Evolutionary conservation across 2,329 filamentous ascomycete genomes (phyloP).

Genomic region (Penicillium sp.): DNA sequence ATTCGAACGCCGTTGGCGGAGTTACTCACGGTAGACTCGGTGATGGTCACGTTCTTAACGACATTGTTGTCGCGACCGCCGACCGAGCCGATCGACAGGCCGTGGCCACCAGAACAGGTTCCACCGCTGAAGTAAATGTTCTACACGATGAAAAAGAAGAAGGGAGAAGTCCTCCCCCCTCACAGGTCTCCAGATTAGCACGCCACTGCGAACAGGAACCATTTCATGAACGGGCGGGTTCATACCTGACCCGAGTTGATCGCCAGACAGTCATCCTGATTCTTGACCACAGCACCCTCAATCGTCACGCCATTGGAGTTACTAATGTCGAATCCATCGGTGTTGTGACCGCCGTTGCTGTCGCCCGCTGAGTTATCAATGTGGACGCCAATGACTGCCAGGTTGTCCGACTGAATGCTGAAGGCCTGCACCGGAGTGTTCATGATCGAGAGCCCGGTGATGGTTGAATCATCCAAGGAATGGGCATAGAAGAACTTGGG

Average conservation of each 20-base stretch:
- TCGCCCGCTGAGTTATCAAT: conserved; percentile 57
- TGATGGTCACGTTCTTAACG: conserved; percentile 44
- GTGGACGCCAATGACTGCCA: conserved; percentile 22
- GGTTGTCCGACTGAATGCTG: conserved; percentile 42
- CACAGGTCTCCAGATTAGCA: no score
- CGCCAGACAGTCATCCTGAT: conserved; percentile 57
- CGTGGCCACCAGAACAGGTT: conserved; percentile 37
- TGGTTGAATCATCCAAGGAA: conserved; percentile 26
- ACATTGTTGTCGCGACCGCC: conserved; percentile 51
- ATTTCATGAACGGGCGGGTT: background rate
- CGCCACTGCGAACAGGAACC: no score
- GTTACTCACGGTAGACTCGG: conserved; percentile 4
- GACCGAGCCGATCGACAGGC: conserved; percentile 55
- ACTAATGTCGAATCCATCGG: conserved; percentile 39
- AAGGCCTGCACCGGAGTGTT: conserved; percentile 36
- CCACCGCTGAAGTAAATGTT: conserved; percentile 27
- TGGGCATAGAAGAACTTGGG: conserved; percentile 58
- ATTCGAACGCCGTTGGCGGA: conserved; percentile 15
- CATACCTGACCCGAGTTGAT: conserved; percentile 50
- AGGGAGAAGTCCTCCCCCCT: no score
- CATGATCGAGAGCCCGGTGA: conserved; percentile 30
- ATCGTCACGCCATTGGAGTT: conserved; percentile 48
- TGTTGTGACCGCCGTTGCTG: conserved; percentile 44
- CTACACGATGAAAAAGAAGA: conserved; percentile 2
- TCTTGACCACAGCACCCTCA: conserved; percentile 47